Evolutionary conservation across 1,139 yeast species (phyloP).

Genomic region (Geotrichum citri-aurantii): DNA sequence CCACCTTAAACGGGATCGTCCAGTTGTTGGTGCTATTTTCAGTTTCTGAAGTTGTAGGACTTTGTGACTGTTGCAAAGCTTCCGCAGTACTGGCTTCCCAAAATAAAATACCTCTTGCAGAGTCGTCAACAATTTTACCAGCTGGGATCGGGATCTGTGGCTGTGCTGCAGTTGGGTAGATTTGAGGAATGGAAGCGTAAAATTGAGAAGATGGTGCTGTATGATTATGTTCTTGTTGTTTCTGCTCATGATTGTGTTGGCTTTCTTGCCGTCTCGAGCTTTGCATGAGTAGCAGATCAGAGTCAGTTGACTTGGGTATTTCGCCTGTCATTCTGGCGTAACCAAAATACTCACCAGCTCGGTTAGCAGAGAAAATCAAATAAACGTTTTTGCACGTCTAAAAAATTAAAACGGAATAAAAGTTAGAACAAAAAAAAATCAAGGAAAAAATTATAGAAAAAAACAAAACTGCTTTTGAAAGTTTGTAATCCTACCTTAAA

Average conservation of each 20-base stretch:
- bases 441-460: not conserved
- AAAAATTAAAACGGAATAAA: not conserved
- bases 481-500: conserved; percentile 22
- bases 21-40: conserved; percentile 28
- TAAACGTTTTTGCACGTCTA: conserved; percentile 34
- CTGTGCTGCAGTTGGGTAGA: conserved; percentile 25
- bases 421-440: not conserved
- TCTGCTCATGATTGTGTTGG: not conserved
- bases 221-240: not conserved
- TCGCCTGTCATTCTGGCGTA: conserved; percentile 37
- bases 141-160: conserved; percentile 31
- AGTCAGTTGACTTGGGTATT: conserved; percentile 21
- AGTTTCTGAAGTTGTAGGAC: not conserved
- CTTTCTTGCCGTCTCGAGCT: not conserved
- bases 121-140: conserved; percentile 39
- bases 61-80: not conserved
- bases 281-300: not conserved
- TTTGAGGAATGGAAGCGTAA: conserved; percentile 5
- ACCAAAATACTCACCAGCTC: conserved; percentile 39
- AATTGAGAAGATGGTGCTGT: conserved; percentile 4
- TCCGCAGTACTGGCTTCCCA: conserved; percentile 34
- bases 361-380: conserved; percentile 39
- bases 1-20: conserved; percentile 37
- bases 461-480: not conserved
- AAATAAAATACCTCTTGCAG: conserved; percentile 37